Evolutionary conservation across 2,329 filamentous ascomycete species (phyloP).

Genomic region (Penicillium sp.): DNA sequence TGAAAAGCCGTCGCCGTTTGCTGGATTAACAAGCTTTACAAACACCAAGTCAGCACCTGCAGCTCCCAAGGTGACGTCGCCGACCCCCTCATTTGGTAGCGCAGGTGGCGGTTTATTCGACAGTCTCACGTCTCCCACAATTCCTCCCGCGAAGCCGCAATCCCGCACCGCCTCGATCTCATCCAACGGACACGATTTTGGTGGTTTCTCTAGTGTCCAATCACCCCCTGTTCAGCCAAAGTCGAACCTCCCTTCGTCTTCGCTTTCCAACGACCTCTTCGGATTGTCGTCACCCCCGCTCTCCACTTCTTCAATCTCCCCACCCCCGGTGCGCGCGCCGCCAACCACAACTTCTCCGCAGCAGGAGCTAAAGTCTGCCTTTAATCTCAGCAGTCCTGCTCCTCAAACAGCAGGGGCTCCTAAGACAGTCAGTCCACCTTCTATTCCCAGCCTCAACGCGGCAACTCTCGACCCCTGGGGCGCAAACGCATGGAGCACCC

Average conservation of each 20-base stretch:
- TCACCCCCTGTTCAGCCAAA: conserved; percentile 47
- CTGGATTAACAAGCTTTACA: conserved; percentile 62
- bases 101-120: conserved; percentile 87
- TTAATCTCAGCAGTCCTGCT: conserved; percentile 68
- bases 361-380: conserved; percentile 67
- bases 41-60: conserved; percentile 50
- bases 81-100: conserved; percentile 63
- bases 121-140: conserved; percentile 64
- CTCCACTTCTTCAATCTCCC: conserved; percentile 48
- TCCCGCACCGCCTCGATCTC: conserved; percentile 56
- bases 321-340: conserved; percentile 41
- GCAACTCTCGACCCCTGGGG: conserved; percentile 77
- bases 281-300: conserved; percentile 61
- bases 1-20: conserved; percentile 67
- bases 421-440: conserved; percentile 41
- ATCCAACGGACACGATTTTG: conserved; percentile 63
- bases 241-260: conserved; percentile 48
- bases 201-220: conserved; percentile 68
- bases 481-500: conserved; percentile 78
- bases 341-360: conserved; percentile 42
- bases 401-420: conserved; percentile 49
- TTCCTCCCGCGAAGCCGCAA: conserved; percentile 51
- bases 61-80: conserved; percentile 54
- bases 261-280: conserved; percentile 78
- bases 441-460: conserved; percentile 47